Percentiles rank a stretch among this genome's conserved stretches.
These are phyloP conservation scores for Phyllosticta paracitricarpa DNA, from an alignment of 2,329 filamentous ascomycete species.

Conservation along the genomic window DNA sequence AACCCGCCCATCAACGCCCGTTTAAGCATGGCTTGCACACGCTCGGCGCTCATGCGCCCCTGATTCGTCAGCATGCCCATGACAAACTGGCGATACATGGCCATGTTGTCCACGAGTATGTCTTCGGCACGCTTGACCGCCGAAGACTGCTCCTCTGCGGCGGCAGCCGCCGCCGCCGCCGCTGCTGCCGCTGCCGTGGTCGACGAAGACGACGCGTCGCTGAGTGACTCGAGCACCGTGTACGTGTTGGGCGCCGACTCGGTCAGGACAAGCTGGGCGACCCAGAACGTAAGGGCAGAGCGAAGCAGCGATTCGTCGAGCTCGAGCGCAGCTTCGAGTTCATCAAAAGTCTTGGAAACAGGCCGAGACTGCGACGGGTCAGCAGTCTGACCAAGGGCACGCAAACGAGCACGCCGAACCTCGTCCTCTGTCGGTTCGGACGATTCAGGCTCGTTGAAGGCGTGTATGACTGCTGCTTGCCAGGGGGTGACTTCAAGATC, in stretches of 20 bases:
- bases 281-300: conserved; percentile 61
- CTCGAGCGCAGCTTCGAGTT: conserved; percentile 47
- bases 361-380: background rate
- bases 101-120: conserved; percentile 56
- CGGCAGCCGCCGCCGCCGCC: conserved; percentile 26
- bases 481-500: conserved; percentile 67
- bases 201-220: conserved; percentile 12
- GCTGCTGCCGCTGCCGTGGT: conserved; percentile 25
- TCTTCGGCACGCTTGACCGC: conserved; percentile 44
- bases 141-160: conserved; percentile 33
- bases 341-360: conserved; percentile 30
- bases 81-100: conserved; percentile 85
- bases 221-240: conserved; percentile 53
- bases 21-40: conserved; percentile 91
- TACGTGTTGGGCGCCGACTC: conserved; percentile 42
- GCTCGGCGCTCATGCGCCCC: conserved; percentile 66
- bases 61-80: conserved; percentile 92
- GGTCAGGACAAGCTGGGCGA: conserved; percentile 53
- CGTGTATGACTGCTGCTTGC: conserved; percentile 79
- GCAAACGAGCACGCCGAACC: conserved; percentile 13
- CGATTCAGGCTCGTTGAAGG: conserved; percentile 50
- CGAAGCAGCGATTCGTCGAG: conserved; percentile 67
- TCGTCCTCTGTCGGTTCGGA: background rate
- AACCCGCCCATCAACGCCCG: conserved; percentile 85
- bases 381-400: conserved; percentile 22